Percentiles rank a stretch among this genome's conserved stretches.
These are phyloP conservation scores for Xylaria sp. DNA, from an alignment of 2,329 filamentous ascomycete genomes.

Conservation along the genomic window DNA sequence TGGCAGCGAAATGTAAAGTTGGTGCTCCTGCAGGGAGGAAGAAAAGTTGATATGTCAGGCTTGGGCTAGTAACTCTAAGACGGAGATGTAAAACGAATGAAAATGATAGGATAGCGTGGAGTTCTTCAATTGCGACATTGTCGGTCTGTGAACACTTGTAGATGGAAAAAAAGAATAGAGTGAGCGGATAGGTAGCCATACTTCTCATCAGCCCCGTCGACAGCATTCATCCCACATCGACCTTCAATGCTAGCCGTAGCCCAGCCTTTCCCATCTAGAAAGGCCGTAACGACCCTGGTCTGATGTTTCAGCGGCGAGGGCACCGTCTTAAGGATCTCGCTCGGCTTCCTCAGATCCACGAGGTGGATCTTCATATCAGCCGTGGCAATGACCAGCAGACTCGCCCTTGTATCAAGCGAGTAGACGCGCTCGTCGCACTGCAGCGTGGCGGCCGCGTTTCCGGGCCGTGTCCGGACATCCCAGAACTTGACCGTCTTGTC, in stretches of 20 bases:
- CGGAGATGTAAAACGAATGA: background rate
- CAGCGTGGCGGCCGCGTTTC: constrained; percentile 47
- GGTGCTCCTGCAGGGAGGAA: constrained; percentile 1
- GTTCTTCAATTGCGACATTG: background rate
- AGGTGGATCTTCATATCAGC: constrained; percentile 42
- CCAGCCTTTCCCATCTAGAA: constrained; percentile 40
- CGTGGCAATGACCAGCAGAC: constrained; percentile 41
- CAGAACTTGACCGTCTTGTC: constrained; percentile 63
- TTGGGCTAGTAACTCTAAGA: too few relatives aligned
- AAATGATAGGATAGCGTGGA: background rate
- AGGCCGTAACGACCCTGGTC: constrained; percentile 37
- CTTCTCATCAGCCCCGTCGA: constrained; percentile 32
- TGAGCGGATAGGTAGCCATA: too few relatives aligned
- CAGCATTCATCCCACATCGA: constrained; percentile 32
- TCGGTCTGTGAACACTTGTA: background rate
- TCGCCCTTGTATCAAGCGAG: constrained; percentile 41
- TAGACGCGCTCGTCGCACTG: constrained; percentile 57
- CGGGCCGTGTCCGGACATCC: constrained; percentile 54
- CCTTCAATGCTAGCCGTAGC: constrained; percentile 42
- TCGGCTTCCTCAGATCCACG: constrained; percentile 41
- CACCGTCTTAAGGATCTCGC: constrained; percentile 24
- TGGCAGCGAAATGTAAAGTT: constrained; percentile 45
- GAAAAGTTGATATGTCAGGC: background rate
- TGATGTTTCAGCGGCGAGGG: constrained; percentile 39
- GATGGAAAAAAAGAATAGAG: background rate